Conservation (phyloP, 164 flowering plant genomes). For the Umbilicus rupestris region DNA sequence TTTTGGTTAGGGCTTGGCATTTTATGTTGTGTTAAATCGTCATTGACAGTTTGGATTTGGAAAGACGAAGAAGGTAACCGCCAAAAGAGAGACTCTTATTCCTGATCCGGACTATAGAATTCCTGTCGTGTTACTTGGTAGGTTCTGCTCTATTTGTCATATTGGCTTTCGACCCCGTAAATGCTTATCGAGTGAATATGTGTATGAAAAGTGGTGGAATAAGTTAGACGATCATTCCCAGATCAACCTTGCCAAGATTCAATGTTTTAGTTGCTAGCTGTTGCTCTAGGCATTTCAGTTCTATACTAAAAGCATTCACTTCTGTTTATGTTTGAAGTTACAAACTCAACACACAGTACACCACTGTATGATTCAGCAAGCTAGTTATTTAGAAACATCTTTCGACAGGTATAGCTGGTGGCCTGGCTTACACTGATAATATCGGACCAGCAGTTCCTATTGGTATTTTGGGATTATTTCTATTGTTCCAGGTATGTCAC, state of each 20-base stretch:
- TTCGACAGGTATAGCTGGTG: conserved; percentile 72
- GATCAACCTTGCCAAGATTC: background rate
- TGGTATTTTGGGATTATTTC: conserved; percentile 79
- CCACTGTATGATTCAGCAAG: background rate
- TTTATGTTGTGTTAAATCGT: background rate
- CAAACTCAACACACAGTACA: background rate
- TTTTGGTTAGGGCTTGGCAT: background rate
- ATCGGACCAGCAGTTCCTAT: conserved; percentile 65
- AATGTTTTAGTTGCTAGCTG: too few relatives aligned
- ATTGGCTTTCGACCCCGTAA: background rate
- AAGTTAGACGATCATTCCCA: background rate
- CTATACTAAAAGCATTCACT: background rate
- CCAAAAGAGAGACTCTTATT: conserved; percentile 49
- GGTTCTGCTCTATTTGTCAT: conserved; percentile 10
- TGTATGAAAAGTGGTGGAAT: too few relatives aligned
- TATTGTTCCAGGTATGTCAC: conserved; percentile 61
- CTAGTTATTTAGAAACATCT: background rate
- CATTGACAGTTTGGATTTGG: conserved; percentile 30
- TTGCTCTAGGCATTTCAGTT: too few relatives aligned
- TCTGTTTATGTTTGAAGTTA: background rate
- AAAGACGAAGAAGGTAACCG: conserved; percentile 18
- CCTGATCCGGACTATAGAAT: conserved; percentile 91
- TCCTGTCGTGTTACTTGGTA: conserved; percentile 70
- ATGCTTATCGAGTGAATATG: background rate
- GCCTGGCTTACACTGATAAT: conserved; percentile 62